Base-by-base conservation (phyloP, 805 yeast genomes). In the Blastobotrys robertii region DNA sequence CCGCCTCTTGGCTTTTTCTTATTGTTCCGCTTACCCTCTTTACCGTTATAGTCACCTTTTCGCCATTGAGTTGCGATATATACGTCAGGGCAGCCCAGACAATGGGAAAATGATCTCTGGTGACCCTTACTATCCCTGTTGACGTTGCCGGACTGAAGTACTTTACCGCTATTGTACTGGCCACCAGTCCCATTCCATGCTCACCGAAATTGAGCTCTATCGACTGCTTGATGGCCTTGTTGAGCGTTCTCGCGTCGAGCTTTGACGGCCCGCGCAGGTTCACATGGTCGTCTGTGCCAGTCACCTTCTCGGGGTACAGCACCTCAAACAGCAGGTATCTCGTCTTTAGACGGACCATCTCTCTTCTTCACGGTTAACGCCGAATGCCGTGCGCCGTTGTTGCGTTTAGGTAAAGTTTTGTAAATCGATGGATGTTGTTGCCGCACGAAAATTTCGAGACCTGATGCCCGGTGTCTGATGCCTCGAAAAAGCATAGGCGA, bases 311-410 rank as follows among this genome's bases (percentile, higher is more conserved):
- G 2, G 95, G 94, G 50, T 78, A 78, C 3, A 84, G 60, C 0
- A 88, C 62, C 51, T 87, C 95, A 59, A 90, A 88, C 3, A 87
- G 68, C 9, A 88, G 69, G 54, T 90, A 88, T 51, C 97, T 67
- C 12, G 87, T 79, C 60, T 88, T 88, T 25, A 88, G 68, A 55
- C 97, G 74, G 11, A 88, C 97, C 97, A 88, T 88, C 16, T 13
- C 37, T 19, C 6, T 19, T 19, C 25, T 6, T 4, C 6, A 6
- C 6, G 6, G 4, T 19, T 19, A 19, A 19, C 25, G 25, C 25
- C 25, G 25, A 19, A 19, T 19, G 25, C 25, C 25, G 25, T 19
- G 25, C 25, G 25, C 25, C 25, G 25, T 19, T 19, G 25, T 19
- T 4, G 25, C 15, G 12, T 37, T 5, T 14, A 19, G 25, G 29